phyloP scores from a whole-genome alignment of 2,329 filamentous ascomycete species.

The Penicillium sp. region DNA sequence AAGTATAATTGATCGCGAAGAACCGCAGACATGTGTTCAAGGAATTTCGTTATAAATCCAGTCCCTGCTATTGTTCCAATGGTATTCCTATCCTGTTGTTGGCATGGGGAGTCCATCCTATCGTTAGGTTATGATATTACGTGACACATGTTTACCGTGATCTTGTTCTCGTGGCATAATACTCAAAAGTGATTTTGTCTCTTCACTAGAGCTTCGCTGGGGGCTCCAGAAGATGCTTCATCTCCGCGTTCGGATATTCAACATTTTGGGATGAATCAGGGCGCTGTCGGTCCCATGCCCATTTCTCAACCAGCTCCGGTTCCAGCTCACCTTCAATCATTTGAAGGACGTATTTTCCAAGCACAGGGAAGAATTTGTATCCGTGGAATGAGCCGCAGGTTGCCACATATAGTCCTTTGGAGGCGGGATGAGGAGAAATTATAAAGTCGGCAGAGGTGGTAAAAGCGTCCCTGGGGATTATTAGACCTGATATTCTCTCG shows the following conservation, averaged over 20 bases:
- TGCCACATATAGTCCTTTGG: slow-evolving; percentile 37
- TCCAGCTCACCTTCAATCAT: slow-evolving; percentile 22
- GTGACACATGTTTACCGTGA: too few species aligned
- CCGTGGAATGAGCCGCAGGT: slow-evolving; percentile 27
- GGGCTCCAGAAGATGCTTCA: slow-evolving; percentile 45
- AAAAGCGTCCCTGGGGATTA: slow-evolving; percentile 52
- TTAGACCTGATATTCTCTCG: too few species aligned
- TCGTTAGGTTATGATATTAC: too few species aligned
- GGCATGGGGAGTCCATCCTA: too few species aligned
- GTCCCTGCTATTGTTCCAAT: too few species aligned
- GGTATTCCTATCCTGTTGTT: too few species aligned
- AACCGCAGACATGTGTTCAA: too few species aligned
- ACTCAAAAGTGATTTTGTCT: too few species aligned
- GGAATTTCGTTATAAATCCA: too few species aligned
- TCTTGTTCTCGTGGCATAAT: too few species aligned
- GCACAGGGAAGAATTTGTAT: slow-evolving; percentile 26
- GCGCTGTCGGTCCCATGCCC: slow-evolving; percentile 46
- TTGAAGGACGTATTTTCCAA: slow-evolving; percentile 24
- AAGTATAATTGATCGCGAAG: too few species aligned
- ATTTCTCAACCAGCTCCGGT: slow-evolving; percentile 20
- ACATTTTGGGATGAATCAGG: slow-evolving; percentile 47
- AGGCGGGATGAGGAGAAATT: slow-evolving; percentile 39
- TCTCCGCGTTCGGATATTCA: slow-evolving; percentile 51
- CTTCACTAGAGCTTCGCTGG: slow-evolving; percentile 26
- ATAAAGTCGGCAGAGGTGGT: slow-evolving; percentile 49